phyloP scores from a whole-genome alignment of 2,329 filamentous ascomycete species.

The Neopestalotiopsis clavispora region DNA sequence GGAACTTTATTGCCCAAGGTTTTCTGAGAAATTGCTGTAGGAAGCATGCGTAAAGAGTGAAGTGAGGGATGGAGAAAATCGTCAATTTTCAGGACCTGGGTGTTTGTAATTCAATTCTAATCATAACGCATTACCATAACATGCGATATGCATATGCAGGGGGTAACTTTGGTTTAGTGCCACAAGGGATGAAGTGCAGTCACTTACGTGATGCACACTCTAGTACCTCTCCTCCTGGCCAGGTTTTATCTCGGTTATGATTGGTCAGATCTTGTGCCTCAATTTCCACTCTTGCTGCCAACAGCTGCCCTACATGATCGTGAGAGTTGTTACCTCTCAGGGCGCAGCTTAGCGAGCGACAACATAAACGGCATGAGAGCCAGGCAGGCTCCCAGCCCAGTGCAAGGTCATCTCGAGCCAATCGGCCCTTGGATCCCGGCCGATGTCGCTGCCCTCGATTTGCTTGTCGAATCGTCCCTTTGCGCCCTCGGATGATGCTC shows the following conservation, averaged over 20 bases:
- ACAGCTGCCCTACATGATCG: neutral
- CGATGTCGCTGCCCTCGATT: conserved; percentile 35
- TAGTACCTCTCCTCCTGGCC: neutral
- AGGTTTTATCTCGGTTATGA: neutral
- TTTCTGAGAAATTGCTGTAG: neutral
- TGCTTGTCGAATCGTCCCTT: conserved; percentile 38
- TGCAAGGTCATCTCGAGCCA: conserved; percentile 33
- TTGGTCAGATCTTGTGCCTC: neutral
- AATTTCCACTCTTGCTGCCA: neutral
- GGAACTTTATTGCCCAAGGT: neutral
- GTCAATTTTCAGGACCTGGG: neutral
- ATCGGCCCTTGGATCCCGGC: conserved; percentile 40
- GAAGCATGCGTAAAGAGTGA: neutral
- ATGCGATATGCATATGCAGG: too few relatives aligned
- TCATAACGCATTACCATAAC: neutral
- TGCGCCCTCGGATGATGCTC: conserved; percentile 27
- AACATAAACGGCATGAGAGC: too few relatives aligned
- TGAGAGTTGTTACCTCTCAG: too few relatives aligned
- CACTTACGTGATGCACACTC: neutral
- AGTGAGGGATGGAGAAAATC: neutral
- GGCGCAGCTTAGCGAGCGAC: too few relatives aligned
- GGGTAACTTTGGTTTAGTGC: too few relatives aligned
- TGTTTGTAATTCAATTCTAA: neutral
- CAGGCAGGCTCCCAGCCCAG: neutral
- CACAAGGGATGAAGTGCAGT: neutral